Evolutionary conservation across 2,329 filamentous ascomycete species (phyloP).

Genomic region (Xylariaceae sp.): DNA sequence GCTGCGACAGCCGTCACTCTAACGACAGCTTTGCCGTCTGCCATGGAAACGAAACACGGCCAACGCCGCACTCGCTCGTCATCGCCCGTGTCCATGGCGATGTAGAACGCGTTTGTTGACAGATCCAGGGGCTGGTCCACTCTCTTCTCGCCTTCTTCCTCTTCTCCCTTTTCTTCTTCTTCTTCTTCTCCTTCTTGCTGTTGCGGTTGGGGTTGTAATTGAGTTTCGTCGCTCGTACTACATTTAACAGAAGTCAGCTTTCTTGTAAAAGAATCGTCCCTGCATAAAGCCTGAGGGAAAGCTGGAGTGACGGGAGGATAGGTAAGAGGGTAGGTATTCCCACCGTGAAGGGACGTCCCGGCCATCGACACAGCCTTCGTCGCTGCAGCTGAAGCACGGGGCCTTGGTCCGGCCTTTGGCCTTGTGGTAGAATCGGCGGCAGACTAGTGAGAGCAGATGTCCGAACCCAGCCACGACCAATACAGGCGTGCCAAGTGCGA

Average conservation of each 20-base stretch:
- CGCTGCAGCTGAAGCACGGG: slow-evolving; percentile 9
- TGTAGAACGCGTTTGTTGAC: no score
- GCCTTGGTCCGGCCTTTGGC: slow-evolving; percentile 13
- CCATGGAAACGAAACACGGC: slow-evolving; percentile 20
- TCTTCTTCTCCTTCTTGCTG: slow-evolving; percentile 1
- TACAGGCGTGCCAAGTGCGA: slow-evolving; percentile 55
- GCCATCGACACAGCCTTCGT: not conserved
- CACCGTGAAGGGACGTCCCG: slow-evolving; percentile 3
- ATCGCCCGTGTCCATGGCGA: slow-evolving; percentile 21
- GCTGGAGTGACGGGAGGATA: no score
- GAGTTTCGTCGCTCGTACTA: slow-evolving; percentile 1
- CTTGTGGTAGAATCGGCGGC: slow-evolving; percentile 21
- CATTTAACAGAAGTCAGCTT: no score
- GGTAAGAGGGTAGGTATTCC: not conserved
- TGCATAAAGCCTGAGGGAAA: no score
- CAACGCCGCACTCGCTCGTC: slow-evolving; percentile 22
- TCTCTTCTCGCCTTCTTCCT: not conserved
- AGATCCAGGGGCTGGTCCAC: slow-evolving; percentile 2
- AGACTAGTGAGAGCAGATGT: slow-evolving; percentile 36
- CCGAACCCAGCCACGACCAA: slow-evolving; percentile 52
- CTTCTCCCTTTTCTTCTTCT: not conserved
- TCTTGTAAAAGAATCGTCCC: no score
- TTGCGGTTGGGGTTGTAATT: no score
- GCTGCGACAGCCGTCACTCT: slow-evolving; percentile 13
- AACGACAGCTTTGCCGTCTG: slow-evolving; percentile 20